Base-by-base conservation (phyloP, 495 filamentous ascomycete genomes). In the Neurospora sp. region DNA sequence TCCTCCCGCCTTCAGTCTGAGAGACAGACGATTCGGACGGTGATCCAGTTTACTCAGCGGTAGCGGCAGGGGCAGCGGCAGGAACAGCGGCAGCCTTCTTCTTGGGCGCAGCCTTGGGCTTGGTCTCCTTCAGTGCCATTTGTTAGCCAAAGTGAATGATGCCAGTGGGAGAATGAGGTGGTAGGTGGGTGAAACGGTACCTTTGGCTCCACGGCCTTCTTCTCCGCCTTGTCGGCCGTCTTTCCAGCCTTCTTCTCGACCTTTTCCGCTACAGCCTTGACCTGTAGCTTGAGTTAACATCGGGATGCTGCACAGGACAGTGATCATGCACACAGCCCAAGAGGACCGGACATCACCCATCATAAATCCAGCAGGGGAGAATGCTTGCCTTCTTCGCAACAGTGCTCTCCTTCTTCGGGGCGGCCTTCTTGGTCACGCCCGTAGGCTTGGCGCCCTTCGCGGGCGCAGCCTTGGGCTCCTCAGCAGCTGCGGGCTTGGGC, bases 351-450 rank as follows among this genome's bases (percentile, higher is more conserved):
- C 70, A 40, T n/a, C 44, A 40, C 35, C 39, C 38, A 31, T 8
- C 35, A 72, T 72, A 3, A 38, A 31, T 44, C 14, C 10, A 71
- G 6, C 12, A 61, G 22, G 27, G 40, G 35, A 42, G 20, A 71
- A 22, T 20, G 41, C 79, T 39, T 82, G 85, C 86, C 84, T 88
- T 88, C 27, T 83, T 82, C 61, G 76, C 85, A 42, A 81, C 80
- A 70, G 76, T 76, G 42, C 76, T 72, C 75, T 86, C 83, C 81
- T 87, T 87, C 78, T 84, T 85, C 6, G 85, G 80, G 5, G 82
- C 79, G 80, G 85, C 86, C 82, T 85, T 87, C 82, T 88, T 88
- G 73, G 83, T 85, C 38, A 87, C 85, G 71, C 85, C 86, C 40
- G 80, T 75, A 18, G 86, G 85, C 79, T 88, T 88, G 48, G 82